These are phyloP conservation scores for Populus hybrid DNA, from an alignment of 441 rosid genomes.

Conservation along the genomic window DNA sequence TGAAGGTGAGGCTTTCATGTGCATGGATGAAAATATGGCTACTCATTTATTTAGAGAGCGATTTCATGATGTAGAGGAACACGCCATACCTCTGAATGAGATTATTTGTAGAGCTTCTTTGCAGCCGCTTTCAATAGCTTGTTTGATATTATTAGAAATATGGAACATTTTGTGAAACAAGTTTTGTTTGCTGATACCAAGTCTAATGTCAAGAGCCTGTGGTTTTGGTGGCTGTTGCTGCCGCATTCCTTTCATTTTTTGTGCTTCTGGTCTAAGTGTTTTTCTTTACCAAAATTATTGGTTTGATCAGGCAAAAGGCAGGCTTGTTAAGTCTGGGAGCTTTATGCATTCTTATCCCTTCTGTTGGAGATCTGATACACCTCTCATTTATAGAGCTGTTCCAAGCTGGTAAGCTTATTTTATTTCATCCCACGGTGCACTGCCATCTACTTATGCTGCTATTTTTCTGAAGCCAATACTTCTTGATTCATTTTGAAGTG, in stretches of 20 bases:
- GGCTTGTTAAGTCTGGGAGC: constrained; percentile 89
- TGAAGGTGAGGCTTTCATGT: constrained; percentile 53
- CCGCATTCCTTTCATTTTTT: background rate
- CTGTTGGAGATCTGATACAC: constrained; percentile 98
- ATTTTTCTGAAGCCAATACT: background rate
- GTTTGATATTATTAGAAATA: background rate
- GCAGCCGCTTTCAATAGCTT: background rate
- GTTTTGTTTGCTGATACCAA: background rate
- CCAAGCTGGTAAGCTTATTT: constrained; percentile 76
- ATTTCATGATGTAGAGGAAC: background rate
- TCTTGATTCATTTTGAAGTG: background rate
- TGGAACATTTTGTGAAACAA: background rate
- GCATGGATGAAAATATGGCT: background rate
- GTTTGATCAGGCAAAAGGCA: constrained; percentile 76
- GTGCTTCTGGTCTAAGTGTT: background rate
- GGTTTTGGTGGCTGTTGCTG: background rate
- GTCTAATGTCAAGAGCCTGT: background rate
- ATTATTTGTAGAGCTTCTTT: background rate
- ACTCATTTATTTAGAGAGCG: background rate
- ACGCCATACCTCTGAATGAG: background rate
- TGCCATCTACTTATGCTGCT: background rate
- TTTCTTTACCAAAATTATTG: constrained; percentile 8
- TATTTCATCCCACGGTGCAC: constrained; percentile 3
- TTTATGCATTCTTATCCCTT: constrained; percentile 82
- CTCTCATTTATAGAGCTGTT: constrained; percentile 96